phyloP scores from a whole-genome alignment of 495 filamentous ascomycete species.

The Lindgomyces ingoldianus region DNA sequence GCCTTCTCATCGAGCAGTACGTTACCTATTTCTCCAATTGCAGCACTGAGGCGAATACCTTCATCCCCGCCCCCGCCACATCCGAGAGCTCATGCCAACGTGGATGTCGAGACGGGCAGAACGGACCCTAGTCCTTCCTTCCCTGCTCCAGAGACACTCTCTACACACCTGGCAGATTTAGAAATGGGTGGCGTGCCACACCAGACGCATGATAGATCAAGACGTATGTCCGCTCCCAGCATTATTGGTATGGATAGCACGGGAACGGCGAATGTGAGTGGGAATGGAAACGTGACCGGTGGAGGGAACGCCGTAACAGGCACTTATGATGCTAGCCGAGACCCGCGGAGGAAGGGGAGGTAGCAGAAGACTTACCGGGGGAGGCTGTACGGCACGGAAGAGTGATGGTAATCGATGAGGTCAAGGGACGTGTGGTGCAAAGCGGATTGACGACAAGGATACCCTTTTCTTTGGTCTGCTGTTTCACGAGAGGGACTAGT shows the following conservation, averaged over 20 bases:
- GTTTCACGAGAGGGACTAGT: too few relatives aligned
- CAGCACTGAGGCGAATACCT: background rate
- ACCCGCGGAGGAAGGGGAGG: constrained; percentile 6
- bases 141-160: too few relatives aligned
- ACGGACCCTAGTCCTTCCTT: too few relatives aligned
- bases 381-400: background rate
- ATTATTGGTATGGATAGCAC: background rate
- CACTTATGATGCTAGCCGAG: constrained; percentile 15
- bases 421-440: background rate
- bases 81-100: too few relatives aligned
- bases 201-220: background rate
- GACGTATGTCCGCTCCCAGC: background rate
- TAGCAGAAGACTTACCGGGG: background rate
- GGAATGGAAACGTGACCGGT: background rate
- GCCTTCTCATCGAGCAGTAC: background rate
- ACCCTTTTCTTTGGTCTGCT: background rate
- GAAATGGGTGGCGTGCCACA: too few relatives aligned
- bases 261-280: background rate
- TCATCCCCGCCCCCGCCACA: too few relatives aligned
- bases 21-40: background rate
- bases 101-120: too few relatives aligned
- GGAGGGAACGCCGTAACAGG: background rate
- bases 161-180: too few relatives aligned
- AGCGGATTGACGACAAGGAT: background rate
- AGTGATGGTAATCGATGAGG: background rate